Evolutionary conservation across 306 rosid species (phyloP).

Genomic region (Castanea mollissima): DNA sequence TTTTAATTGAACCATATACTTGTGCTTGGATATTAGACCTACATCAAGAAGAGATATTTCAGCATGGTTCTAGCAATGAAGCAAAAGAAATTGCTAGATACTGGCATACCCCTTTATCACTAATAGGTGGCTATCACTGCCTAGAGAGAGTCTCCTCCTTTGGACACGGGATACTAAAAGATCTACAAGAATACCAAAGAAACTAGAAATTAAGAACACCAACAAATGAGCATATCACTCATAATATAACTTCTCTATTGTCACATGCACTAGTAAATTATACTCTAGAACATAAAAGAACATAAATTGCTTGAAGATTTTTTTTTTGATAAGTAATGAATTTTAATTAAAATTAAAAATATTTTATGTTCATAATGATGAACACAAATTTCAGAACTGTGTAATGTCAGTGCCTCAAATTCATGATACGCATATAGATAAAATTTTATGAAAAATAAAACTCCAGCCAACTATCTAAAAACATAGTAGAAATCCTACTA

Average conservation of each 20-base stretch:
- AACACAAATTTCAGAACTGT: too few relatives aligned
- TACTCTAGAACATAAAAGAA: neutral
- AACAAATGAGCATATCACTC: neutral
- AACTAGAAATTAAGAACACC: conserved; percentile 1
- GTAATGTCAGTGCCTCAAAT: too few relatives aligned
- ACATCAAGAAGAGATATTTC: conserved; percentile 48
- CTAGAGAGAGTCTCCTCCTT: conserved; percentile 80
- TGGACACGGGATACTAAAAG: conserved; percentile 60
- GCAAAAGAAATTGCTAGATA: conserved; percentile 16
- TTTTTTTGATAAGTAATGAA: too few relatives aligned
- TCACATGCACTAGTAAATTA: neutral
- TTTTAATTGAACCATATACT: too few relatives aligned
- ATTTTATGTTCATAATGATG: too few relatives aligned
- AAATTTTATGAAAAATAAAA: too few relatives aligned
- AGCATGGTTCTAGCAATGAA: conserved; percentile 29
- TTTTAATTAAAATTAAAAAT: too few relatives aligned
- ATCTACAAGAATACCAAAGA: conserved; percentile 45
- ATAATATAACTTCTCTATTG: neutral
- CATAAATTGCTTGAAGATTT: too few relatives aligned
- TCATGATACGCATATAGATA: too few relatives aligned
- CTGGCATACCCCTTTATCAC: conserved; percentile 68
- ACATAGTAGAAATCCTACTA: too few relatives aligned
- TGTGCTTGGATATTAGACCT: conserved; percentile 69
- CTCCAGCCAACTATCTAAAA: too few relatives aligned
- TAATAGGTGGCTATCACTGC: conserved; percentile 70